Evolutionary conservation across 129 eudicot genomes (phyloP), one percentile per base, ranked within the genome.

Genomic region (Lactuca sativa): DNA sequence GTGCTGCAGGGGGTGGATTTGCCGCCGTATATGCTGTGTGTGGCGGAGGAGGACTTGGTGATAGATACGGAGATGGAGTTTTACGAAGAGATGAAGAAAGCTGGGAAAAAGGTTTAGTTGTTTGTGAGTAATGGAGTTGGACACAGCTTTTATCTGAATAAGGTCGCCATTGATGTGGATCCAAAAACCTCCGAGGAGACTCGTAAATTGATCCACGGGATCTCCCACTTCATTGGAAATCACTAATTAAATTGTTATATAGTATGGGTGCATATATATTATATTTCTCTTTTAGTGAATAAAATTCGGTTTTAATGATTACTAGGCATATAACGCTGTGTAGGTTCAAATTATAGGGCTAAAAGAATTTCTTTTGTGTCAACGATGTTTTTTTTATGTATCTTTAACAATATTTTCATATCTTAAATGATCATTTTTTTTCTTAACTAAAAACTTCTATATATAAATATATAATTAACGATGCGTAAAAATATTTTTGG

Each of bases 111-210:
- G 4, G 82, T 90, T 16, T 95, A 90, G 71, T 30, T 90, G 66
- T 54, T 83, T 48, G 40, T 80, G 36, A 90, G 79, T 58, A 15
- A 56, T 5, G 89, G 89, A 14, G 85, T 90, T 60, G 85, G 84
- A 3, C 97, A 90, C 32, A 87, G 95, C 75, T 90, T 90, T 58
- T 90, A 87, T 68, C 69, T 90, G 17, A 87, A 90, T 77, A 85
- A 87, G 78, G 49, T 87, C 60, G 92, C 95, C 7, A 84, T 90
- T 15, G 92, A 87, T 31, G 16, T 63, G 55, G 92, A 90, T 54
- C 83, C 81, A 10, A 36, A 13, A 1, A 86, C 95, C 16, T 70
- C 70, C 3, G n/a, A 67, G 5, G 71, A 83, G 54, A 83, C 87
- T 5, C 76, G 52, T 32, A 81, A 73, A 62, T 69, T 90, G 33